Conservation (phyloP, 495 filamentous ascomycete species). For the Penicillium paradoxum region DNA sequence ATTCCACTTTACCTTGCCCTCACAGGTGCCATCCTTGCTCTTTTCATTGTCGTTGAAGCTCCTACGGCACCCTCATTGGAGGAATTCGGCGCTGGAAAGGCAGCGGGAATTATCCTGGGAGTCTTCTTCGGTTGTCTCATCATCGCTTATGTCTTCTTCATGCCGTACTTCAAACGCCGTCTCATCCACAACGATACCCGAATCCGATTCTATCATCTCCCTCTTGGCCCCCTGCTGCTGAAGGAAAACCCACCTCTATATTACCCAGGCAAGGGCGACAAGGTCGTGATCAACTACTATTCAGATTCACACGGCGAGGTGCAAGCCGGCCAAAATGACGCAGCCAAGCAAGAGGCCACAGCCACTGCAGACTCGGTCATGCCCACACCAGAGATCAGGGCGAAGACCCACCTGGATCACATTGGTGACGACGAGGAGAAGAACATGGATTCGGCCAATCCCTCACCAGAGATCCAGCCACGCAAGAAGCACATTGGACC, state of each 20-base stretch:
- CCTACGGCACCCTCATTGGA: conserved; percentile 36
- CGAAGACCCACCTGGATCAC: conserved; percentile 21
- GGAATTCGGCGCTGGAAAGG: conserved; percentile 45
- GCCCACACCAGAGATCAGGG: conserved; percentile 66
- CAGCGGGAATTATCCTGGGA: conserved; percentile 53
- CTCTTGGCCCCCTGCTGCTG: conserved; percentile 52
- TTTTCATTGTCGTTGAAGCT: conserved; percentile 52
- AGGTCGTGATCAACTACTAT: conserved; percentile 48
- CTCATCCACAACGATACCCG: conserved; percentile 52
- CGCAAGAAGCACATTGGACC: conserved; percentile 24
- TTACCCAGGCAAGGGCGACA: conserved; percentile 42
- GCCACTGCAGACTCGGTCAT: conserved; percentile 55
- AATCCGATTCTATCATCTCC: conserved; percentile 53
- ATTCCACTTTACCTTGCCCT: conserved; percentile 60
- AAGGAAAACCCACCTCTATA: conserved; percentile 41
- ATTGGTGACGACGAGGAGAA: conserved; percentile 57
- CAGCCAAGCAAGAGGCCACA: conserved; percentile 1
- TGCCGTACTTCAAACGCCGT: conserved; percentile 58
- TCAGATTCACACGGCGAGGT: conserved; percentile 31
- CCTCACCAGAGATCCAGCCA: conserved; percentile 23
- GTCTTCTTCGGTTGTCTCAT: conserved; percentile 50
- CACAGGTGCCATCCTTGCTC: conserved; percentile 55
- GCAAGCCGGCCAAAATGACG: conserved; percentile 16
- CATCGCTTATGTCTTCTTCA: conserved; percentile 52
- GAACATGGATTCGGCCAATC: conserved; percentile 36